Conservation (phyloP, 1,284 basidiomycete genomes). For the Peniophora sp. region DNA sequence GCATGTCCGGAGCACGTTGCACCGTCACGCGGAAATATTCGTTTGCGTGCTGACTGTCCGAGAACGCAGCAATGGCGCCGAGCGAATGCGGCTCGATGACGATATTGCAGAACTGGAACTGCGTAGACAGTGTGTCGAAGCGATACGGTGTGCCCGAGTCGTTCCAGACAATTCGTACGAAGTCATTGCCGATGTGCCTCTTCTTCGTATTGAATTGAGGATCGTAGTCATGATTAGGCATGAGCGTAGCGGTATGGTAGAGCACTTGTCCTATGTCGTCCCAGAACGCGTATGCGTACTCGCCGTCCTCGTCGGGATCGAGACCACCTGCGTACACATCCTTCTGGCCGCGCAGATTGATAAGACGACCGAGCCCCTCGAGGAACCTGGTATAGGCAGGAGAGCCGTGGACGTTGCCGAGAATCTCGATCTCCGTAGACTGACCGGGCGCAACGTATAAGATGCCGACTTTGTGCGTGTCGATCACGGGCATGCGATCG, state of each 20-base stretch:
- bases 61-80: constrained; percentile 74
- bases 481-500: constrained; percentile 90
- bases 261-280: constrained; percentile 95
- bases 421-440: constrained; percentile 77
- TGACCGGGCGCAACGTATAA: constrained; percentile 95
- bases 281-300: constrained; percentile 98
- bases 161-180: constrained; percentile 95
- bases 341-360: constrained; percentile 84
- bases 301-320: constrained; percentile 82
- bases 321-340: constrained; percentile 95
- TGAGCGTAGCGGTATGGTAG: constrained; percentile 95
- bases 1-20: constrained; percentile 81
- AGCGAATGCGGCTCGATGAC: constrained; percentile 91
- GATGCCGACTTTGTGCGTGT: constrained; percentile 95
- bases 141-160: constrained; percentile 83
- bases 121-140: constrained; percentile 87
- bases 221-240: constrained; percentile 77
- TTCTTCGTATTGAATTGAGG: constrained; percentile 79
- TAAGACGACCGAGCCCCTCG: constrained; percentile 81
- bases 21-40: constrained; percentile 91
- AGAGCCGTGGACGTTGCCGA: constrained; percentile 88
- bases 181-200: constrained; percentile 91
- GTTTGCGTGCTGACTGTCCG: constrained; percentile 71
- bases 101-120: constrained; percentile 98
- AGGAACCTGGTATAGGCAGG: constrained; percentile 93